A percentile compares a stretch with the other conserved stretches of the same genome.
Evolutionary conservation across 352 stramenopile genomes (phyloP).

Genomic region (Phytophthora brassicae): DNA sequence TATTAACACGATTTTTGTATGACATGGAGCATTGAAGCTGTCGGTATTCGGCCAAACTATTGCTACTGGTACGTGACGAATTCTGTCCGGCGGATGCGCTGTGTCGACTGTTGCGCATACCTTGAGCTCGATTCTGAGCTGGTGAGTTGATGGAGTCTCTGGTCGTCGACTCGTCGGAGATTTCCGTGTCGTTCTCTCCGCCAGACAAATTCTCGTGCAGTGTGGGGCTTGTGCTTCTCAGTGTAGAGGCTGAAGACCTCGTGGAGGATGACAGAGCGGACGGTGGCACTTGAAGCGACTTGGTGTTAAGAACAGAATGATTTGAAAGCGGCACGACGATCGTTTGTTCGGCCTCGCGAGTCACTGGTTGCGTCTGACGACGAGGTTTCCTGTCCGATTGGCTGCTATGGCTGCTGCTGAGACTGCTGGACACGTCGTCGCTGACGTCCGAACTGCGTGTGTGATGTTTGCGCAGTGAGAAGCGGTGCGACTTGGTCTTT

Average conservation of each 20-base stretch:
- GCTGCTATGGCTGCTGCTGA: conserved; percentile 26
- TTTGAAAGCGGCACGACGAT: conserved; percentile 20
- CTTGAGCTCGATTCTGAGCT: conserved; percentile 13
- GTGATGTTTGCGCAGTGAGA: conserved; percentile 73
- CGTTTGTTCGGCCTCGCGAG: conserved; percentile 20
- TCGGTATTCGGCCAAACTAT: conserved; percentile 69
- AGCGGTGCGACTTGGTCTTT: conserved; percentile 58
- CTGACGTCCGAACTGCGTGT: conserved; percentile 28
- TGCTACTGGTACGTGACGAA: conserved; percentile 26
- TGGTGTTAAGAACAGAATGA: conserved; percentile 3
- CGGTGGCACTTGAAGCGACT: conserved; percentile 14
- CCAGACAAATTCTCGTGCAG: conserved; percentile 45
- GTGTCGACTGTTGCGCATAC: conserved; percentile 36
- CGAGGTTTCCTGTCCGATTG: conserved; percentile 26
- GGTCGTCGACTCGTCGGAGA: conserved; percentile 34
- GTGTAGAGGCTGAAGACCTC: conserved; percentile 51
- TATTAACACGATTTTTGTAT: conserved; percentile 79
- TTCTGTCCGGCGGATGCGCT: conserved; percentile 19
- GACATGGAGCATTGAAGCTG: conserved; percentile 85
- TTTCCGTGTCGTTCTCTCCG: conserved; percentile 43
- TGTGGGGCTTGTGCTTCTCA: conserved; percentile 38
- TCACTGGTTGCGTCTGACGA: conserved; percentile 23
- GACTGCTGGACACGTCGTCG: conserved; percentile 4
- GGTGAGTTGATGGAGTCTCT: conserved; percentile 30
- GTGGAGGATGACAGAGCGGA: conserved; percentile 56